Conservation (phyloP, 148 eudicot species). For the Linanthus parryae region DNA sequence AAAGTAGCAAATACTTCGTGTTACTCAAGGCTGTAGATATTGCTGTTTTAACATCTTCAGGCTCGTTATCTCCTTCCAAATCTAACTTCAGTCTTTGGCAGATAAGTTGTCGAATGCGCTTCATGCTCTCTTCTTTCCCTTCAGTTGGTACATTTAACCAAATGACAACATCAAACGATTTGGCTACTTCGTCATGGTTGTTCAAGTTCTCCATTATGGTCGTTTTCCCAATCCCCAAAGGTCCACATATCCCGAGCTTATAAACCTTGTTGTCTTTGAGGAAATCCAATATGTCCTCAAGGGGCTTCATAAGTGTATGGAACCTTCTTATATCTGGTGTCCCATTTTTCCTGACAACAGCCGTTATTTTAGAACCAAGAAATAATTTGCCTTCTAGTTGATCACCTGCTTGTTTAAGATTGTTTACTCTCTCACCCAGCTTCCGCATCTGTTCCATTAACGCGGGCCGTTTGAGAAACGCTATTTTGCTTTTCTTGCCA, state of each 20-base stretch:
- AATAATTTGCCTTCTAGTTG: too few relatives aligned
- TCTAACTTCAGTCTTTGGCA: slow-evolving; percentile 2
- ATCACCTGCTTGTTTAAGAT: neutral
- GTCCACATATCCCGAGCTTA: neutral
- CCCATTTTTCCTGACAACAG: neutral
- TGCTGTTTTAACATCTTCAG: neutral
- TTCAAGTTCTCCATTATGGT: slow-evolving; percentile 10
- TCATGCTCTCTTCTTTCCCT: slow-evolving; percentile 4
- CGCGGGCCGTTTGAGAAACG: neutral
- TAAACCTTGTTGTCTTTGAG: slow-evolving; percentile 5
- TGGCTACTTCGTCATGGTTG: slow-evolving; percentile 10
- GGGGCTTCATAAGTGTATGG: neutral
- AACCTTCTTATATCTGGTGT: neutral
- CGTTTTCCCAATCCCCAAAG: slow-evolving; percentile 17
- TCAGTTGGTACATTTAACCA: slow-evolving; percentile 8
- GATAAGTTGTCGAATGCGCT: neutral
- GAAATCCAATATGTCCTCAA: slow-evolving; percentile 1
- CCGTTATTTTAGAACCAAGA: too few relatives aligned
- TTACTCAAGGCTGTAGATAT: neutral
- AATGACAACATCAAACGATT: slow-evolving; percentile 7
- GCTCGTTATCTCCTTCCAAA: neutral
- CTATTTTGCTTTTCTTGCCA: neutral
- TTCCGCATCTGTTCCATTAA: neutral
- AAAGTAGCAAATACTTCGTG: slow-evolving; percentile 10
- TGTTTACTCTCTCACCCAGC: neutral